phyloP scores from a whole-genome alignment of 2,329 filamentous ascomycete genomes.

The Endothia cerciana region DNA sequence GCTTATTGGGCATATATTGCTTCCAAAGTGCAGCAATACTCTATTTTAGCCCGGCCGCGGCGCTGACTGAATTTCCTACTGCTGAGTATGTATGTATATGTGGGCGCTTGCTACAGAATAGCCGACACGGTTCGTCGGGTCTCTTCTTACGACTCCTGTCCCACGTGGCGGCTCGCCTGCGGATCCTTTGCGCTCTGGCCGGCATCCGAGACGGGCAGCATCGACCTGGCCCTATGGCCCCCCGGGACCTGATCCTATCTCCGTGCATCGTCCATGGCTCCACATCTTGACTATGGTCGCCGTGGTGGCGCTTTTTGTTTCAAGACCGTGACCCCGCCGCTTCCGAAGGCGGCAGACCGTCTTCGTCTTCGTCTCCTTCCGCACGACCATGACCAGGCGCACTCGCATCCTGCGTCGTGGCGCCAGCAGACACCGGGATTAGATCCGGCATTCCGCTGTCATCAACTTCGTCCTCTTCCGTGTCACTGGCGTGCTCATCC shows the following conservation, averaged over 20 bases:
- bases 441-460: slow-evolving; percentile 12
- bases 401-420: not conserved
- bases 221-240: not conserved
- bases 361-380: not conserved
- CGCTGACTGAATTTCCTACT: not conserved
- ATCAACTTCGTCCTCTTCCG: not conserved
- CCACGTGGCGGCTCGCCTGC: not conserved
- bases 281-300: no score
- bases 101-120: not conserved
- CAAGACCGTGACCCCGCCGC: not conserved
- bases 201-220: slow-evolving; percentile 14
- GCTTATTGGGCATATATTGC: slow-evolving; percentile 26
- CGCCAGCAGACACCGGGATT: not conserved
- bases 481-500: not conserved
- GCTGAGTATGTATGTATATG: no score
- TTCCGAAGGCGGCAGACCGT: slow-evolving; percentile 6
- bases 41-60: not conserved
- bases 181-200: slow-evolving; percentile 20
- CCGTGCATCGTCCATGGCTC: not conserved
- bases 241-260: not conserved
- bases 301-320: not conserved
- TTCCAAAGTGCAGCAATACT: no score
- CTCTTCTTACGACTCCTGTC: not conserved
- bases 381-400: not conserved
- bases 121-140: no score